Evolutionary conservation across 805 yeast species (phyloP).

Genomic region (Teunomyces pallodes): DNA sequence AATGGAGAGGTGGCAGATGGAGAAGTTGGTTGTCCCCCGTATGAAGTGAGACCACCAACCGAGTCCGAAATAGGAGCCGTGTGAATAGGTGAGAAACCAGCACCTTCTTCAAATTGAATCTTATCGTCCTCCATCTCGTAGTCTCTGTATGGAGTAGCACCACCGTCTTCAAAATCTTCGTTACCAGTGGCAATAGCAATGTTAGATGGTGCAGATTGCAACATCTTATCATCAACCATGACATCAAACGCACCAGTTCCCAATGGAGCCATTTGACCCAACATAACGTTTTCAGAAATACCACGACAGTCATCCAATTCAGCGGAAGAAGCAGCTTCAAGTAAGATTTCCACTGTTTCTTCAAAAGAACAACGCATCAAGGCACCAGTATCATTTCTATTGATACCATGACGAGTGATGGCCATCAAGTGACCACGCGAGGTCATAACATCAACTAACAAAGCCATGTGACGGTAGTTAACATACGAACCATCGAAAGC

Average conservation of each 20-base stretch:
- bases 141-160: conserved; percentile 86
- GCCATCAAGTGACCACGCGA: conserved; percentile 98
- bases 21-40: conserved; percentile 64
- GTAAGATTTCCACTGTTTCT: conserved; percentile 95
- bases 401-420: conserved; percentile 98
- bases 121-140: conserved; percentile 63
- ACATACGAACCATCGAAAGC: conserved; percentile 99
- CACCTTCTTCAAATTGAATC: conserved; percentile 62
- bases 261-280: conserved; percentile 97
- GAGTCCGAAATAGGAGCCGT: conserved; percentile 76
- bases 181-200: conserved; percentile 39
- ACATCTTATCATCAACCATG: conserved; percentile 85
- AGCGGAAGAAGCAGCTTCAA: conserved; percentile 98
- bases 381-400: conserved; percentile 98
- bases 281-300: conserved; percentile 94
- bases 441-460: conserved; percentile 97
- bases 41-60: conserved; percentile 84
- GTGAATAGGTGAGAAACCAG: conserved; percentile 91
- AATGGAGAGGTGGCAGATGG: conserved; percentile 57
- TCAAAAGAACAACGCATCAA: conserved; percentile 99
- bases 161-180: conserved; percentile 50
- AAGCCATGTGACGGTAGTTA: conserved; percentile 96
- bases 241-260: conserved; percentile 99
- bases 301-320: conserved; percentile 98
- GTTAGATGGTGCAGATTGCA: conserved; percentile 62